A percentile compares a stretch with the other conserved stretches of the same genome.
Conservation (phyloP, 371 early-diverging fungal species). For the Coemansia sp. region DNA sequence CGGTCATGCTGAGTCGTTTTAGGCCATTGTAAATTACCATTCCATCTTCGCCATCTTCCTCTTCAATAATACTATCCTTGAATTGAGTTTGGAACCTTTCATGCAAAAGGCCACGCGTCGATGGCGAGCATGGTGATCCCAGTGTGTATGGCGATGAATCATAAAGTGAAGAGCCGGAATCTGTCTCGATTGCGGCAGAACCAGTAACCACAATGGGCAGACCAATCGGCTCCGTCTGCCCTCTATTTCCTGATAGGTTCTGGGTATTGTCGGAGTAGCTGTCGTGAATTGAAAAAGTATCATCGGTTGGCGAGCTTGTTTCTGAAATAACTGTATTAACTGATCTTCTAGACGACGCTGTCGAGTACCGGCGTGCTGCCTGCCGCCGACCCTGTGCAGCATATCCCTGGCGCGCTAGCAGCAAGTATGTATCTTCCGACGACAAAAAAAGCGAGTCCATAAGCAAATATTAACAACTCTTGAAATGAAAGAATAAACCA, state of each 20-base stretch:
- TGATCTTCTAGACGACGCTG: background rate
- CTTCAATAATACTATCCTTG: constrained; percentile 19
- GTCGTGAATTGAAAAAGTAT: background rate
- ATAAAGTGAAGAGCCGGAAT: background rate
- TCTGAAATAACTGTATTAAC: constrained; percentile 5
- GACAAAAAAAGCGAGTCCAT: constrained; percentile 33
- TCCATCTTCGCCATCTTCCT: constrained; percentile 36
- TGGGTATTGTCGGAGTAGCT: constrained; percentile 2
- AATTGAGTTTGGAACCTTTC: constrained; percentile 21
- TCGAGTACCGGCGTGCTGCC: background rate
- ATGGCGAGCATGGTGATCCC: constrained; percentile 23
- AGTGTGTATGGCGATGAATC: background rate
- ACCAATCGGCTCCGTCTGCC: background rate
- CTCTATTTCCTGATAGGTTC: background rate
- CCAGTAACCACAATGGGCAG: background rate
- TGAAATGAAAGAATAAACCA: background rate
- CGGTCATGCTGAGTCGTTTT: constrained; percentile 35
- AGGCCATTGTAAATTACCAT: constrained; percentile 40
- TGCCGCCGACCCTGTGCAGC: constrained; percentile 38
- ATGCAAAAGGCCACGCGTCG: constrained; percentile 12
- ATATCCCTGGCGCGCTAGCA: constrained; percentile 41
- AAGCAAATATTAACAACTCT: background rate
- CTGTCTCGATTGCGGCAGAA: background rate
- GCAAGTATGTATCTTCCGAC: constrained; percentile 17
- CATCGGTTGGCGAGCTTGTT: background rate